Base-by-base conservation (phyloP, 139 green algal species). In the Klebsormidium nitens region DNA sequence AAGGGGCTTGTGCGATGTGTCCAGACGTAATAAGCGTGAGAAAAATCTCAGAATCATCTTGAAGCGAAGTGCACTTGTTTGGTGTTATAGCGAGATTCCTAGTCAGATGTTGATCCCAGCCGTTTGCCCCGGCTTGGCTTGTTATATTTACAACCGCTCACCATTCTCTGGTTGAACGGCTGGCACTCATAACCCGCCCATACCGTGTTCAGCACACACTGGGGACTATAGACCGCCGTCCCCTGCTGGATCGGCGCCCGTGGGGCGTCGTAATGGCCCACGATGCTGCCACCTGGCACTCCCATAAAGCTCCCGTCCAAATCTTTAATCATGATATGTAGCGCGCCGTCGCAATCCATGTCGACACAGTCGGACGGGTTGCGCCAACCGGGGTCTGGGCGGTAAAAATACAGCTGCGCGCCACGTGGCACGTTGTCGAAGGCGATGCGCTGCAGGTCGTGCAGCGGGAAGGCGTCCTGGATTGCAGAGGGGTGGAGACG, bases 281-380 rank as follows among this genome's bases (percentile, higher is more conserved):
- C 11, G 17, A 26, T 35, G 14, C 17, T 29, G 50, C 19, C 17
- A 8, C 11, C 17, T 26, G 50, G 50, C 17, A 26, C 17, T 8
- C 14, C 6, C 37, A 38, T 29, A 32, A 69, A 55, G 36, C 26
- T 69, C 5, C 61, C 61, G 61, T 69, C 61, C 61, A 5, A 5
- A 38, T 69, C 61, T 19, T 31, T 26, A 14, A 69, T 17, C 11
- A 69, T 31, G 19, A 56, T 63, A 59, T 88, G 80, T 0, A 59
- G 60, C 17, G 81, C 80, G 38, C 83, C 83, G 36, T 68, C 68
- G 69, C 83, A 88, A 69, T 88, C 85, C 44, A 88, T 75, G 1
- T 35, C 31, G 55, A 66, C 77, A 50, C 79, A 81, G 63, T 85
- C 74, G 19, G 40, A 66, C 60, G 79, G 71, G 68, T 81, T 82